Evolutionary conservation across 2,329 filamentous ascomycete genomes (phyloP).

Genomic region (Verticillium klebahnii): DNA sequence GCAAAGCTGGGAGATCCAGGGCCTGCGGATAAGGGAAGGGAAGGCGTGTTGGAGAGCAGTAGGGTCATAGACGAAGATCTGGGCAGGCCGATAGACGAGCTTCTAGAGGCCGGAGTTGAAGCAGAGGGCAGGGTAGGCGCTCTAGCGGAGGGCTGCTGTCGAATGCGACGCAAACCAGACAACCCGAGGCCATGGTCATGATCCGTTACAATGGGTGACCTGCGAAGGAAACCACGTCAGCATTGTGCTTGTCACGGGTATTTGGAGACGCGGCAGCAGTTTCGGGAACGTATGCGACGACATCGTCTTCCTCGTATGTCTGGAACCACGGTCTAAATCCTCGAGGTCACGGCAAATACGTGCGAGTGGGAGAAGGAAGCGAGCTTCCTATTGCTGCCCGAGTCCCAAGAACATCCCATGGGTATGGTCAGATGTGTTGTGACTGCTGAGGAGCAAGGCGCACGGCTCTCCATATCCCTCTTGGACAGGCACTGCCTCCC

Average conservation of each 20-base stretch:
- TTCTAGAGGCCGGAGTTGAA: slow-evolving; percentile 59
- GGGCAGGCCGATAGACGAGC: slow-evolving; percentile 52
- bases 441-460: no score
- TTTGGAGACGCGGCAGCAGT: neutral
- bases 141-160: slow-evolving; percentile 71
- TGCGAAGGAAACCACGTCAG: slow-evolving; percentile 28
- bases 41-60: slow-evolving; percentile 53
- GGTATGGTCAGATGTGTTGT: no score
- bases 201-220: slow-evolving; percentile 77
- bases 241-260: slow-evolving; percentile 7
- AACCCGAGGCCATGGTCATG: slow-evolving; percentile 83
- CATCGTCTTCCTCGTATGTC: neutral
- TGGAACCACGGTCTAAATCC: neutral
- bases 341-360: no score
- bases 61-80: slow-evolving; percentile 69
- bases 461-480: no score
- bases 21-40: slow-evolving; percentile 52
- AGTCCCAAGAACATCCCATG: no score
- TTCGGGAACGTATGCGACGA: neutral
- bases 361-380: no score
- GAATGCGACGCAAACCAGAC: slow-evolving; percentile 87
- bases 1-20: slow-evolving; percentile 71
- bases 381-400: no score
- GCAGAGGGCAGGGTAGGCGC: slow-evolving; percentile 60
- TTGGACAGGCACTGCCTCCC: no score